Percentiles rank a stretch among this genome's conserved stretches.
Evolutionary conservation across 2,329 filamentous ascomycete species (phyloP).

Genomic region (Polytolypa hystricis): DNA sequence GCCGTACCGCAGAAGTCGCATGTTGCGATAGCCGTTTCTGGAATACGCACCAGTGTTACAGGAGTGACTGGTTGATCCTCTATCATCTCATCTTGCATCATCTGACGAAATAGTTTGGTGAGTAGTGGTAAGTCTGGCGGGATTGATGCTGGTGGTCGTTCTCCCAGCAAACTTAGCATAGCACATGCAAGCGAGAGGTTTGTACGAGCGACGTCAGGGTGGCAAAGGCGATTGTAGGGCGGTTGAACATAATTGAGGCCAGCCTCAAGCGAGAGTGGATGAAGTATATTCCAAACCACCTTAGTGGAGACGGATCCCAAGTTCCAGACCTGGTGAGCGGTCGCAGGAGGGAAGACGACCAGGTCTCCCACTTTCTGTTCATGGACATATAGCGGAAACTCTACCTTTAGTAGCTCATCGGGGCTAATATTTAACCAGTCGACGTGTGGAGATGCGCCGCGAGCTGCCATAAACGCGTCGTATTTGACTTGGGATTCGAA

Average conservation of each 20-base stretch:
- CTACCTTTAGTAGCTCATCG: constrained; percentile 20
- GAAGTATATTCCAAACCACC: constrained; percentile 28
- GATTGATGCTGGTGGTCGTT: constrained; percentile 10
- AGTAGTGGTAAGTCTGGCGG: constrained; percentile 20
- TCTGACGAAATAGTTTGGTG: constrained; percentile 19
- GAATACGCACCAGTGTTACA: constrained; percentile 20
- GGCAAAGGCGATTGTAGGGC: constrained; percentile 24
- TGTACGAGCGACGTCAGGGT: constrained; percentile 23
- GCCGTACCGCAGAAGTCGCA: constrained; percentile 28
- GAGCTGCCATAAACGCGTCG: constrained; percentile 22
- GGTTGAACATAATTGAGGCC: constrained; percentile 27
- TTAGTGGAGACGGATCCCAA: constrained; percentile 24
- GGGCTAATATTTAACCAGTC: constrained; percentile 24
- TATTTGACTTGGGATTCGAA: constrained; percentile 23
- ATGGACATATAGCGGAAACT: constrained; percentile 27
- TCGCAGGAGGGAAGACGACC: constrained; percentile 26
- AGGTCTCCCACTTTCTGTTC: constrained; percentile 25
- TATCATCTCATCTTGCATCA: constrained; percentile 24
- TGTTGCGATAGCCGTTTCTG: constrained; percentile 23
- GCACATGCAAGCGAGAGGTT: constrained; percentile 21
- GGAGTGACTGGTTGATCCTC: constrained; percentile 14
- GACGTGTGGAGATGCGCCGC: constrained; percentile 24
- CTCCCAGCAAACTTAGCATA: constrained; percentile 21
- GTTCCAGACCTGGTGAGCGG: constrained; percentile 29
- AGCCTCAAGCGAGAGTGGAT: constrained; percentile 22